phyloP scores from a whole-genome alignment of 768 basidiomycete species.

The Amanita subjunquillea region DNA sequence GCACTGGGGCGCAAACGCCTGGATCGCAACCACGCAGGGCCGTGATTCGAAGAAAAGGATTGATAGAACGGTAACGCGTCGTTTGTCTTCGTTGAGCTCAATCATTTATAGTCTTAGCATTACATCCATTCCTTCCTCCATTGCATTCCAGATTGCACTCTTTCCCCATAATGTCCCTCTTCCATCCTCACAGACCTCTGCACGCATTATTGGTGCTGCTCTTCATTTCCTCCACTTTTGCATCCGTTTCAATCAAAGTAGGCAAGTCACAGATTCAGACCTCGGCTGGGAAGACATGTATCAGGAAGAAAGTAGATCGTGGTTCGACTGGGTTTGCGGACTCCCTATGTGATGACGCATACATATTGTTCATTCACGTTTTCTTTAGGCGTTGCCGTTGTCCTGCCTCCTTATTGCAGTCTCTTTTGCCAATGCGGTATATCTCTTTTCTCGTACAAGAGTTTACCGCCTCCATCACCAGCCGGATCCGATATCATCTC shows the following conservation, averaged over 20 bases:
- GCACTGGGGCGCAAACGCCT: slow-evolving; percentile 21
- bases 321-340: slow-evolving; percentile 71
- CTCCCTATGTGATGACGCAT: slow-evolving; percentile 6
- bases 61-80: slow-evolving; percentile 45
- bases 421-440: slow-evolving; percentile 50
- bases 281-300: slow-evolving; percentile 75
- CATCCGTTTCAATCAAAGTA: slow-evolving; percentile 48
- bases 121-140: slow-evolving; percentile 52
- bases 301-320: slow-evolving; percentile 49
- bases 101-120: slow-evolving; percentile 30
- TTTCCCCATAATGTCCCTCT: slow-evolving; percentile 78
- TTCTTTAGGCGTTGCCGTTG: slow-evolving; percentile 50
- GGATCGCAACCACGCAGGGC: slow-evolving; percentile 36
- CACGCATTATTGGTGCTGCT: slow-evolving; percentile 49
- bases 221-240: slow-evolving; percentile 64
- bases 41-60: slow-evolving; percentile 52
- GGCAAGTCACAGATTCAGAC: slow-evolving; percentile 52
- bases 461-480: slow-evolving; percentile 60
- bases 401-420: slow-evolving; percentile 43
- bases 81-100: not conserved
- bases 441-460: slow-evolving; percentile 60
- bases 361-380: slow-evolving; percentile 3
- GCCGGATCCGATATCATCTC: slow-evolving; percentile 56
- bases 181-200: slow-evolving; percentile 56
- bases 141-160: slow-evolving; percentile 71